Conservation (phyloP, 768 basidiomycete species). For the Xanthoconium stramineum region DNA sequence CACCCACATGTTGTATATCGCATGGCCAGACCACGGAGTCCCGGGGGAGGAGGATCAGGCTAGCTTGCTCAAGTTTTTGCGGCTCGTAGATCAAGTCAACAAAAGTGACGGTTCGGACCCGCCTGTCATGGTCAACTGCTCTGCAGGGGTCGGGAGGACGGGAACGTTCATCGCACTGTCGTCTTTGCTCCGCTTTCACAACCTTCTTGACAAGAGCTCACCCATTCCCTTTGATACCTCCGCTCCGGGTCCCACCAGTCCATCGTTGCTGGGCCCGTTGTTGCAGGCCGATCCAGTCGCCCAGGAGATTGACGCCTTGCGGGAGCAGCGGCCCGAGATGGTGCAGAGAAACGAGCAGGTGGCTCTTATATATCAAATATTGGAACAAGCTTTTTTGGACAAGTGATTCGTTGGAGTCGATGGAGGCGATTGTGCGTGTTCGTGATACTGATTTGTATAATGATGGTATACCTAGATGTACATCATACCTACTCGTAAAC, state of each 20-base stretch:
- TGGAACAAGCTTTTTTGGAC: slow-evolving; percentile 31
- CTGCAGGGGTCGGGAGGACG: slow-evolving; percentile 84
- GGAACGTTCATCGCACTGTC: slow-evolving; percentile 81
- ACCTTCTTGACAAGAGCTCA: slow-evolving; percentile 37
- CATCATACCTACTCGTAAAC: neutral
- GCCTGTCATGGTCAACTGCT: slow-evolving; percentile 82
- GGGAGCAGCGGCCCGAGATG: slow-evolving; percentile 83
- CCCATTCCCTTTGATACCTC: slow-evolving; percentile 20
- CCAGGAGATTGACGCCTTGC: slow-evolving; percentile 70
- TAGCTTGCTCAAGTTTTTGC: slow-evolving; percentile 59
- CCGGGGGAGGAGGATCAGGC: slow-evolving; percentile 57
- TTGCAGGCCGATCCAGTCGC: slow-evolving; percentile 53
- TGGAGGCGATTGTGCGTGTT: neutral
- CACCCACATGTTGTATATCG: slow-evolving; percentile 67
- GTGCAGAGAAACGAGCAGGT: slow-evolving; percentile 71
- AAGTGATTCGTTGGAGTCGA: slow-evolving; percentile 5
- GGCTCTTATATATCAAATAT: slow-evolving; percentile 59
- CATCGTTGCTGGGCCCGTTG: slow-evolving; percentile 59
- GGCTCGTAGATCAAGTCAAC: slow-evolving; percentile 63
- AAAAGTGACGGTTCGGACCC: slow-evolving; percentile 58
- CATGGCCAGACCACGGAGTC: slow-evolving; percentile 88
- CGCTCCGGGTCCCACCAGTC: slow-evolving; percentile 31
- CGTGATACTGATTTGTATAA: neutral
- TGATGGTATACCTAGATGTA: neutral
- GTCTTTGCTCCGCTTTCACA: slow-evolving; percentile 67